These are phyloP conservation scores for Cystobasidium pallidum DNA, from an alignment of 1,284 basidiomycete genomes.

Conservation along the genomic window DNA sequence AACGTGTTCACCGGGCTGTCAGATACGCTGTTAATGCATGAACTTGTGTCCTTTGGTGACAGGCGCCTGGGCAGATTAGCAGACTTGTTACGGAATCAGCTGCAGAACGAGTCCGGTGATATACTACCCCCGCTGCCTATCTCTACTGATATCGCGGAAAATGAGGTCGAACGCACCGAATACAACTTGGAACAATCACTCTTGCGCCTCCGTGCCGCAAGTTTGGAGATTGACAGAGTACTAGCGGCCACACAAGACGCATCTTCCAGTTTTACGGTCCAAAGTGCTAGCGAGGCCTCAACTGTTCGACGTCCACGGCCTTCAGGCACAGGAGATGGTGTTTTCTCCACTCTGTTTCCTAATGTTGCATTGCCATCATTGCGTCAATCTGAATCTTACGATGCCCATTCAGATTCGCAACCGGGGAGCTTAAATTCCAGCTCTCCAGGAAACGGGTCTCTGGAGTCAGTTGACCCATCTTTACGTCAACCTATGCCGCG, in stretches of 20 bases:
- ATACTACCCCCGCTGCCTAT: background rate
- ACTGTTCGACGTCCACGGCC: background rate
- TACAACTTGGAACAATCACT: conserved; percentile 39
- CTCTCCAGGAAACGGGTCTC: background rate
- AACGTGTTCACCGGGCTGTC: too few species aligned
- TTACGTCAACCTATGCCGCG: conserved; percentile 10
- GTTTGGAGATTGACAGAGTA: conserved; percentile 35
- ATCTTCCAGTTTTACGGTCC: background rate
- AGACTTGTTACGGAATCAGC: conserved; percentile 7
- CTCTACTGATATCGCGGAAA: background rate
- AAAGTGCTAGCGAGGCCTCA: background rate
- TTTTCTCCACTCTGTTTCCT: too few species aligned
- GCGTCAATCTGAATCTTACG: background rate
- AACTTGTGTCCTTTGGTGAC: background rate
- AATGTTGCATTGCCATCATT: too few species aligned
- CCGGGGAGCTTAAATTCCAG: background rate
- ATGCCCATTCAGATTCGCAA: background rate
- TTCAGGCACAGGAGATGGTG: background rate
- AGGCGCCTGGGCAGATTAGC: conserved; percentile 28
- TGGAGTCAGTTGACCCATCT: background rate
- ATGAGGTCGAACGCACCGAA: background rate
- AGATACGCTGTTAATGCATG: background rate
- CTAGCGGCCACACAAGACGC: background rate
- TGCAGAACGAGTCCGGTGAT: conserved; percentile 2
- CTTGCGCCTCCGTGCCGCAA: conserved; percentile 21